Evolutionary conservation across 768 basidiomycete genomes (phyloP), one percentile per base, ranked within the genome.

Genomic region (Leccinum ochraceum): DNA sequence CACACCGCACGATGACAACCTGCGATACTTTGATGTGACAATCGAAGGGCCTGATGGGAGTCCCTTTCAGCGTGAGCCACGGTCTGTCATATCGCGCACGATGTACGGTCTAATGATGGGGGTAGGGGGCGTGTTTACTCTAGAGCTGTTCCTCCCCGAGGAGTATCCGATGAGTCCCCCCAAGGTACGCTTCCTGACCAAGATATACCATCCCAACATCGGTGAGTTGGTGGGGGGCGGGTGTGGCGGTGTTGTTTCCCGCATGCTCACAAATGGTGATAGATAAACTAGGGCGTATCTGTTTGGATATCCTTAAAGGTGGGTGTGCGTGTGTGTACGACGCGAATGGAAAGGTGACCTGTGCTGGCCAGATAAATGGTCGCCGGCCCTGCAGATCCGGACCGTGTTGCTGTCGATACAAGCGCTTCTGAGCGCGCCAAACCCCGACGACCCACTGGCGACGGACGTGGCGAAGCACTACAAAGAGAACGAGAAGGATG

Each of bases 141-240:
- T 98, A n/a, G 97, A 99, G 76, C 81, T 99, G 49, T 99, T 98
- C 79, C 81, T 99, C 28, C 97, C 97, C 4, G 97, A 98, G 76
- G 97, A 98, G 75, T 99, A 99, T 77, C 97, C 97, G 1, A 99
- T 99, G 97, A 92, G 90, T 54, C 96, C 97, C 0, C 97, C 97
- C 24, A 99, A 99, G 78, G 97, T 99, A 60, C 84, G 96, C 66
- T 98, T 96, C 79, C 79, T 97, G 67, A 97, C 95, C 59, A 95
- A 95, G 88, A 96, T 98, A 80, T 95, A 96, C 80, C 95, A 98
- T 76, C 95, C 97, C 53, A 99, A 99, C 76, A 99, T 99, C 78
- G 96, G 96, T 97, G 71, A 69, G 92, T 76, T 52, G 52, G 32
- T 30, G 28, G 28, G 28, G 28, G 28, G 28, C 8, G 28, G 28